phyloP scores from a whole-genome alignment of 148 eudicot species.

The Spergularia marina region DNA sequence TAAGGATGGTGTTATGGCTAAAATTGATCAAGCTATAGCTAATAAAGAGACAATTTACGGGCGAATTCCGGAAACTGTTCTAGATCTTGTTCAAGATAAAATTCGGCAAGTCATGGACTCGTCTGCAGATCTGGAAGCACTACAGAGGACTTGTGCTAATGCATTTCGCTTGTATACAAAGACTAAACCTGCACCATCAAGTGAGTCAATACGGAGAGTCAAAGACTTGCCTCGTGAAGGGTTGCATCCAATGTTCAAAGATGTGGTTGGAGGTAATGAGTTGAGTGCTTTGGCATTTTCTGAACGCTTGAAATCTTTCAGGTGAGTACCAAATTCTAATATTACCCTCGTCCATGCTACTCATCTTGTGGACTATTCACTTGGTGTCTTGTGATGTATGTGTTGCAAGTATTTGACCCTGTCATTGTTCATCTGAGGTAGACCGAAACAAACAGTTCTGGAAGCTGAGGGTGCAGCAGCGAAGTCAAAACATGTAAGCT shows the following conservation, averaged over 20 bases:
- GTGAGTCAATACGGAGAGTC: slow-evolving; percentile 77
- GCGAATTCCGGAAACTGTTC: slow-evolving; percentile 77
- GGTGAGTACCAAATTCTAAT: slow-evolving; percentile 33
- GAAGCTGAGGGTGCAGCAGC: slow-evolving; percentile 92
- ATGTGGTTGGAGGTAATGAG: slow-evolving; percentile 58
- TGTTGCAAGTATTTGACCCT: slow-evolving; percentile 14
- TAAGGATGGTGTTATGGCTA: slow-evolving; percentile 47
- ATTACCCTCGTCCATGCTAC: slow-evolving; percentile 6
- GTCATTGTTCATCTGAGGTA: slow-evolving; percentile 32
- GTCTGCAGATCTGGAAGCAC: slow-evolving; percentile 58
- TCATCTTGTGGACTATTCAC: too few relatives aligned
- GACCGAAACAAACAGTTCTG: slow-evolving; percentile 93
- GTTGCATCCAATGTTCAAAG: slow-evolving; percentile 84
- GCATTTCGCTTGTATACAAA: slow-evolving; percentile 65
- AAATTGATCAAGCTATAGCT: slow-evolving; percentile 63
- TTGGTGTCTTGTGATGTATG: neutral
- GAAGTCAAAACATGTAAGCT: slow-evolving; percentile 63
- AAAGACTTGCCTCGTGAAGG: slow-evolving; percentile 84
- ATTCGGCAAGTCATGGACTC: slow-evolving; percentile 73
- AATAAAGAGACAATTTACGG: slow-evolving; percentile 85
- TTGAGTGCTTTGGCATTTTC: slow-evolving; percentile 79
- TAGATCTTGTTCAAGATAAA: slow-evolving; percentile 83
- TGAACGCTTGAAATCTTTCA: slow-evolving; percentile 79
- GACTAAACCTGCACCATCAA: slow-evolving; percentile 73
- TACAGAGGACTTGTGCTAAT: slow-evolving; percentile 52